Percentiles rank a stretch among this genome's conserved stretches.
Evolutionary conservation across 805 yeast species (phyloP).

Genomic region (Saccharomycopsis fodiens): DNA sequence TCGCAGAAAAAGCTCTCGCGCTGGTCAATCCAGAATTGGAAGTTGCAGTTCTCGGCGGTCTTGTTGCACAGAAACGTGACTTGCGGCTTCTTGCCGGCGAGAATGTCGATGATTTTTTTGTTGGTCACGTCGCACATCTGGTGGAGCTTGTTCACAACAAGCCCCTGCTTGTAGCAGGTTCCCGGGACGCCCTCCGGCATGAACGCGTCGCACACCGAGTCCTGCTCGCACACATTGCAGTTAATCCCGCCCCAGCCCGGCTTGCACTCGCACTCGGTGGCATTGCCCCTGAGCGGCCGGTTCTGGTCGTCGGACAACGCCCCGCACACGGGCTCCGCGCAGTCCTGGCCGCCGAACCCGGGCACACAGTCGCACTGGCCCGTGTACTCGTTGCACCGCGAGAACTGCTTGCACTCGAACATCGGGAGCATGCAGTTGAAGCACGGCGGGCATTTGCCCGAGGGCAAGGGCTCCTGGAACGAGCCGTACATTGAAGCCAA

Average conservation of each 20-base stretch:
- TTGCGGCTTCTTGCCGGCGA: slow-evolving; percentile 79
- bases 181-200: slow-evolving; percentile 78
- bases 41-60: slow-evolving; percentile 60
- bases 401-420: slow-evolving; percentile 84
- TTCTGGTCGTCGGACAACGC: slow-evolving; percentile 53
- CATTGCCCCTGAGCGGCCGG: slow-evolving; percentile 52
- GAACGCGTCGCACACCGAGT: slow-evolving; percentile 73
- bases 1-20: slow-evolving; percentile 88
- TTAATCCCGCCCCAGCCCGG: slow-evolving; percentile 93
- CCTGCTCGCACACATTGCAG: slow-evolving; percentile 76
- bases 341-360: slow-evolving; percentile 93
- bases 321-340: slow-evolving; percentile 85
- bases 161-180: slow-evolving; percentile 82
- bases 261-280: slow-evolving; percentile 56
- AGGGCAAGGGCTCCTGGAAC: slow-evolving; percentile 8
- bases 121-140: slow-evolving; percentile 96
- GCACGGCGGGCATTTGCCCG: slow-evolving; percentile 73
- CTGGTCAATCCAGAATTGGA: slow-evolving; percentile 95
- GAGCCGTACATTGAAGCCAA: no score
- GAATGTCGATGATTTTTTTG: slow-evolving; percentile 70
- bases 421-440: slow-evolving; percentile 93
- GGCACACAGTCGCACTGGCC: slow-evolving; percentile 89
- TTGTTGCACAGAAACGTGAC: slow-evolving; percentile 86
- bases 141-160: slow-evolving; percentile 68
- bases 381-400: slow-evolving; percentile 77